These are phyloP conservation scores for Saccharum hybrid DNA, from an alignment of 202 grass and related monocot species.

Conservation along the genomic window DNA sequence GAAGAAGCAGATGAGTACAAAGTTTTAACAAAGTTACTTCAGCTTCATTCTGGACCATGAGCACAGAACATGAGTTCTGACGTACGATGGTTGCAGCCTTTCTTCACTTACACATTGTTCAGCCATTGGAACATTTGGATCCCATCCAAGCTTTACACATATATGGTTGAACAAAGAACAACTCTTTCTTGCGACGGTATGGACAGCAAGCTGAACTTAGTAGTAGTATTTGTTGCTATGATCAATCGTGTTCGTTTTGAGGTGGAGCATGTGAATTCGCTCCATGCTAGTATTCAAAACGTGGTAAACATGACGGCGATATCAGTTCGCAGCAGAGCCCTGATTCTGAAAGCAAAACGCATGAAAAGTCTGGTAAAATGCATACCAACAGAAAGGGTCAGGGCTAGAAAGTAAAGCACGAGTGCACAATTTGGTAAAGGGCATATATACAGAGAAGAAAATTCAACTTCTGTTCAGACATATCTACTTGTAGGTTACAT, in stretches of 20 bases:
- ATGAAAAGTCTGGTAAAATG: not conserved
- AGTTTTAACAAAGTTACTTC: not conserved
- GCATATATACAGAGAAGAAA: not conserved
- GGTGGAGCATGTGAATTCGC: not conserved
- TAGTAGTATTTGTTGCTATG: not conserved
- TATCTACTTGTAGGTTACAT: not conserved
- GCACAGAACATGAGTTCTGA: not conserved
- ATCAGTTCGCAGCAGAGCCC: not conserved
- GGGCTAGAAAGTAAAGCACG: not conserved
- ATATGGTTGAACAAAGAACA: not conserved
- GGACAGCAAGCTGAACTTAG: not conserved
- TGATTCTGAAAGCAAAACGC: not conserved
- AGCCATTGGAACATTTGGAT: not conserved
- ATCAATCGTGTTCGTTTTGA: not conserved
- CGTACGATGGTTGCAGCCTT: not conserved
- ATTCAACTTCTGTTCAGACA: not conserved
- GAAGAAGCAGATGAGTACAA: not conserved
- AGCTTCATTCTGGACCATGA: slow-evolving; percentile 1
- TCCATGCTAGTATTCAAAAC: not conserved
- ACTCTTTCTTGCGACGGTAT: not conserved
- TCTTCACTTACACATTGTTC: too few relatives aligned
- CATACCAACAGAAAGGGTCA: not conserved
- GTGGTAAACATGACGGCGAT: not conserved
- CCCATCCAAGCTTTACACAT: not conserved
- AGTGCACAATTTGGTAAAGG: not conserved